phyloP scores from a whole-genome alignment of 2,329 filamentous ascomycete species.

The Ploettnerulaceae sp. region DNA sequence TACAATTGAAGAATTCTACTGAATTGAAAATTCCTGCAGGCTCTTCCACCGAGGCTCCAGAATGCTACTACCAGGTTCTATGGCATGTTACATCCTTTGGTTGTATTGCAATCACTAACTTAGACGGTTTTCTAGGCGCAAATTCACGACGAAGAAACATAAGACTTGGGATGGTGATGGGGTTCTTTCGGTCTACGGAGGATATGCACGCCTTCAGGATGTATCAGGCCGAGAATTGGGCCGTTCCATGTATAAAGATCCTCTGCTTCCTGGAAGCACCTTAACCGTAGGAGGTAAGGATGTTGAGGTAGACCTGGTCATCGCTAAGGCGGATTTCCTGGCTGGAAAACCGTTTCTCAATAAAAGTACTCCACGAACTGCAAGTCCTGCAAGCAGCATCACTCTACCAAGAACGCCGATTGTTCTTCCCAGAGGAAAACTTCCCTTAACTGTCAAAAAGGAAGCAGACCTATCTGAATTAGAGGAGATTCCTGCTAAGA shows the following conservation, averaged over 20 bases:
- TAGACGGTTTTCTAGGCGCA: slow-evolving; percentile 46
- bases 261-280: slow-evolving; percentile 53
- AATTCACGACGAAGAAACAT: slow-evolving; percentile 66
- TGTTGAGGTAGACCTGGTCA: slow-evolving; percentile 59
- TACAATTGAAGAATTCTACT: slow-evolving; percentile 26
- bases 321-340: slow-evolving; percentile 55
- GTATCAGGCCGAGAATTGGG: slow-evolving; percentile 60
- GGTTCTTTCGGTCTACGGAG: slow-evolving; percentile 51
- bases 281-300: slow-evolving; percentile 63
- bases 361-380: slow-evolving; percentile 12
- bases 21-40: slow-evolving; percentile 17
- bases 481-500: slow-evolving; percentile 36
- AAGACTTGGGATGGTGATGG: slow-evolving; percentile 76
- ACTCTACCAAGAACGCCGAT: slow-evolving; percentile 16
- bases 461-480: slow-evolving; percentile 21
- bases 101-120: slow-evolving; percentile 8
- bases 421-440: slow-evolving; percentile 27
- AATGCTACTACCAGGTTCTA: slow-evolving; percentile 34
- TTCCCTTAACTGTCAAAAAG: slow-evolving; percentile 20
- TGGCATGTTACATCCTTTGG: slow-evolving; percentile 23
- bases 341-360: slow-evolving; percentile 43
- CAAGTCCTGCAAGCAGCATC: slow-evolving; percentile 12
- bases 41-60: slow-evolving; percentile 10
- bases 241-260: slow-evolving; percentile 48
- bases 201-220: slow-evolving; percentile 57